These are phyloP conservation scores for Psidium friedrichsthalianum DNA, from an alignment of 345 rosid species.

Conservation along the genomic window DNA sequence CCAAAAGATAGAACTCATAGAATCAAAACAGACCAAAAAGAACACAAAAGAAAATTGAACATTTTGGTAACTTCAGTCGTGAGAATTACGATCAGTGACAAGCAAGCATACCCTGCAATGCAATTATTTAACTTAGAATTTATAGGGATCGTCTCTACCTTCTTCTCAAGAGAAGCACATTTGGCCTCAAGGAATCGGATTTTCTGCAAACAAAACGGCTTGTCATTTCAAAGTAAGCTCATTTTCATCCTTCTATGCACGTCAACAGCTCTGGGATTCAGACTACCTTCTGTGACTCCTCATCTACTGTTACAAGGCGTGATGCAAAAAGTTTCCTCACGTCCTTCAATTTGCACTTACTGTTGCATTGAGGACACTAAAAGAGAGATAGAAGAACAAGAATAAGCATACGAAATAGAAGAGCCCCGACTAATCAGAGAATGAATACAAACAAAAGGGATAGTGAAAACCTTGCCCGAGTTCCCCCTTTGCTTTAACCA, in stretches of 20 bases:
- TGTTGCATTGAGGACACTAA: slow-evolving; percentile 89
- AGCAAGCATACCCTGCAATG: neutral
- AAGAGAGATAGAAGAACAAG: neutral
- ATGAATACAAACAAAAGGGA: slow-evolving; percentile 1
- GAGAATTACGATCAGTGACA: neutral
- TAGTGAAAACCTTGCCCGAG: slow-evolving; percentile 43
- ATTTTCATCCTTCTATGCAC: neutral
- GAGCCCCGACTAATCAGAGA: neutral
- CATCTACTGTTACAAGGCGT: slow-evolving; percentile 61
- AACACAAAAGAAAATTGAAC: neutral
- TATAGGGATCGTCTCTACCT: slow-evolving; percentile 21
- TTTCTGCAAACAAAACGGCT: slow-evolving; percentile 28
- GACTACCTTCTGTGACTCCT: slow-evolving; percentile 57
- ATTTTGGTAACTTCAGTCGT: neutral
- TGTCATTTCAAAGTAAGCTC: neutral
- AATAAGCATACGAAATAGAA: neutral
- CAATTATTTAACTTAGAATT: neutral
- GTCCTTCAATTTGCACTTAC: slow-evolving; percentile 40
- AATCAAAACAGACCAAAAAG: neutral
- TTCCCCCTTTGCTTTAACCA: slow-evolving; percentile 51
- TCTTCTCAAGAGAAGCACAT: slow-evolving; percentile 45
- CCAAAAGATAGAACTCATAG: neutral
- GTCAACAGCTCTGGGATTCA: neutral
- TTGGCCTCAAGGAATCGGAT: slow-evolving; percentile 52
- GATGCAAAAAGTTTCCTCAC: slow-evolving; percentile 68